Conservation (phyloP, 805 yeast genomes). For the Nakazawaea wyomingensis region DNA sequence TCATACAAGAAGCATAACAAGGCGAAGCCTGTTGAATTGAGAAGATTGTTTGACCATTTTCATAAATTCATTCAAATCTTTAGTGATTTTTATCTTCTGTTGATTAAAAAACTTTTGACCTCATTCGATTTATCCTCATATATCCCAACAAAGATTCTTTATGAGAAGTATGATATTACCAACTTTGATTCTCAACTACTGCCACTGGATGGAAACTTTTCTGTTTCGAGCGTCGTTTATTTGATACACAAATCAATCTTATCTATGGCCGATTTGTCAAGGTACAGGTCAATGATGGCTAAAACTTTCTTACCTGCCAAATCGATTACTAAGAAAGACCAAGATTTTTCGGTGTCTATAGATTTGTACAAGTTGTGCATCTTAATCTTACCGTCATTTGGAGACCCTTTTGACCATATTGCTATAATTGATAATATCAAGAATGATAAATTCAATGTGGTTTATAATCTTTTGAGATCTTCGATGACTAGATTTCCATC, state of each 20-base stretch:
- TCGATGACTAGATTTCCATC: slow-evolving; percentile 47
- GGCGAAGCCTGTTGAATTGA: slow-evolving; percentile 43
- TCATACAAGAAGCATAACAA: slow-evolving; percentile 14
- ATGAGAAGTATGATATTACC: slow-evolving; percentile 23
- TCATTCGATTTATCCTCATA: slow-evolving; percentile 32
- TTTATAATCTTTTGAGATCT: slow-evolving; percentile 52
- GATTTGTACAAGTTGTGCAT: slow-evolving; percentile 48
- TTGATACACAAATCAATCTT: slow-evolving; percentile 45
- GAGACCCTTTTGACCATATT: slow-evolving; percentile 59
- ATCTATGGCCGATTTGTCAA: slow-evolving; percentile 52
- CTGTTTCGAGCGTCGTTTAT: slow-evolving; percentile 28
- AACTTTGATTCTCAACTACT: slow-evolving; percentile 2
- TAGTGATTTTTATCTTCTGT: slow-evolving; percentile 39
- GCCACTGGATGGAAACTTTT: slow-evolving; percentile 21
- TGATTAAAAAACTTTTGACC: slow-evolving; percentile 36
- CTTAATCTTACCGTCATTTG: slow-evolving; percentile 57
- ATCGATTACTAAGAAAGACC: slow-evolving; percentile 28
- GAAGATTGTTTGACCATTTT: slow-evolving; percentile 50
- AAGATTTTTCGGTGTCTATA: slow-evolving; percentile 36
- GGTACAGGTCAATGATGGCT: slow-evolving; percentile 49
- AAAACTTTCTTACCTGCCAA: slow-evolving; percentile 32
- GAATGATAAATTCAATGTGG: slow-evolving; percentile 42
- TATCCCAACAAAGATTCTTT: slow-evolving; percentile 26
- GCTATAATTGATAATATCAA: slow-evolving; percentile 50
- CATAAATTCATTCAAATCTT: slow-evolving; percentile 44